phyloP scores from a whole-genome alignment of 1,284 basidiomycete genomes.

The Leccinum fuscescens region DNA sequence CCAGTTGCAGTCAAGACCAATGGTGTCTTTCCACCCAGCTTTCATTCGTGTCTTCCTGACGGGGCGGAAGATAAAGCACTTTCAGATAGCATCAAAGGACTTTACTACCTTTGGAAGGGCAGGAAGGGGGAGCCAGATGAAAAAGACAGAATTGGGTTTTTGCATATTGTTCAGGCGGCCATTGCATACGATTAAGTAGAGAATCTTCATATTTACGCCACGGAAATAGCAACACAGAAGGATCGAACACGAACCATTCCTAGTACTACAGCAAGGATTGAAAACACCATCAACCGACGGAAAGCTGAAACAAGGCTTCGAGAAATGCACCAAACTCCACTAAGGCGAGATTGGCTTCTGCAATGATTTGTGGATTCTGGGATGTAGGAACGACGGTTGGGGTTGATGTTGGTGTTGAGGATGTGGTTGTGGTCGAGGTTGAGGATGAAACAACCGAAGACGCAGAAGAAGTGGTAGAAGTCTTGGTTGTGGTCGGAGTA shows the following conservation, averaged over 20 bases:
- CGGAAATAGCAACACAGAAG: not conserved
- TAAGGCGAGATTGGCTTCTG: slow-evolving; percentile 26
- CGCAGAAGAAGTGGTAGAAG: slow-evolving; percentile 12
- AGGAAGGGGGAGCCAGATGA: slow-evolving; percentile 11
- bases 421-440: slow-evolving; percentile 1
- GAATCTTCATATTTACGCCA: slow-evolving; percentile 1
- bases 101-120: slow-evolving; percentile 32
- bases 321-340: slow-evolving; percentile 26
- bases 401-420: slow-evolving; percentile 5
- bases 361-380: slow-evolving; percentile 21
- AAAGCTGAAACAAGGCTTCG: slow-evolving; percentile 11
- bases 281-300: not conserved
- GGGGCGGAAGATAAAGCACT: slow-evolving; percentile 18
- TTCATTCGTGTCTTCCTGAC: not conserved
- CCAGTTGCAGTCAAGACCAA: slow-evolving; percentile 18
- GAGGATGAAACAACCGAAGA: not conserved
- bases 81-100: slow-evolving; percentile 34
- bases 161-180: slow-evolving; percentile 30
- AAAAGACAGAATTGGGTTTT: slow-evolving; percentile 20
- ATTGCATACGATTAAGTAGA: slow-evolving; percentile 19
- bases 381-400: slow-evolving; percentile 5
- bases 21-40: slow-evolving; percentile 7
- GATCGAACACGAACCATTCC: not conserved
- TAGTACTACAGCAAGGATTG: not conserved
- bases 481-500: slow-evolving; percentile 4